Evolutionary conservation across 495 filamentous ascomycete genomes (phyloP).

Genomic region (Hypoxylon trugodes): DNA sequence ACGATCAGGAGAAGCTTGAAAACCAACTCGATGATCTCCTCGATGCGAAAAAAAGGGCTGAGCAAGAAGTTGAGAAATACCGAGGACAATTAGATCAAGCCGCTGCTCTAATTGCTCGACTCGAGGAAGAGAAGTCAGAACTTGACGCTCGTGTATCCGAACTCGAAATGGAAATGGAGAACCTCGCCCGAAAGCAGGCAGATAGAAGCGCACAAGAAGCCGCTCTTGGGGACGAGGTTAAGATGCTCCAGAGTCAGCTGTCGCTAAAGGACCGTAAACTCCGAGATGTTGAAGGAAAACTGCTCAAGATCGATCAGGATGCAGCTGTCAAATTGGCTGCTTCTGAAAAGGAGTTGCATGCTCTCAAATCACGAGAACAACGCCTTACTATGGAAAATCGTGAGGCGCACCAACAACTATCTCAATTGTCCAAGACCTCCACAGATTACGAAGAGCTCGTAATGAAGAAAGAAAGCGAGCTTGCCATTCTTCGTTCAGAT

Average conservation of each 20-base stretch:
- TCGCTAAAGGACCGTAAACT: constrained; percentile 89
- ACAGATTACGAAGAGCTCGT: constrained; percentile 95
- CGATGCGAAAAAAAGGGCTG: constrained; percentile 85
- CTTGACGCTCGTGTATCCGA: constrained; percentile 71
- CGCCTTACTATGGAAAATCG: constrained; percentile 84
- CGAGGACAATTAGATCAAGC: constrained; percentile 90
- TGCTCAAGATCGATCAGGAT: constrained; percentile 88
- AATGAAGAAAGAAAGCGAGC: constrained; percentile 90
- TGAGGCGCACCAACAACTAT: constrained; percentile 83
- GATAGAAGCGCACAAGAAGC: constrained; percentile 77
- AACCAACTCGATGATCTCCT: constrained; percentile 91
- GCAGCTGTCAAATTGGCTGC: constrained; percentile 84
- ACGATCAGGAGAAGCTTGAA: constrained; percentile 94
- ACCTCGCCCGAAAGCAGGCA: constrained; percentile 70
- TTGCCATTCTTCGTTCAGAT: constrained; percentile 83
- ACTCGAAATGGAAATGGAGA: constrained; percentile 71
- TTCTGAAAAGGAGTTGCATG: constrained; percentile 83
- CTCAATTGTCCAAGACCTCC: constrained; percentile 88
- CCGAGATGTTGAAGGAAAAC: constrained; percentile 83
- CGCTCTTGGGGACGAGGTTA: constrained; percentile 79
- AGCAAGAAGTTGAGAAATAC: constrained; percentile 82
- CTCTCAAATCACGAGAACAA: constrained; percentile 71
- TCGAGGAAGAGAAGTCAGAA: constrained; percentile 85
- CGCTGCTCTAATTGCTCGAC: constrained; percentile 79
- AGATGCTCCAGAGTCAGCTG: constrained; percentile 91